Percentiles rank a stretch among this genome's conserved stretches.
Conservation (phyloP, 192 early-diverging fungal species). For the Backusella liffmaniae region DNA sequence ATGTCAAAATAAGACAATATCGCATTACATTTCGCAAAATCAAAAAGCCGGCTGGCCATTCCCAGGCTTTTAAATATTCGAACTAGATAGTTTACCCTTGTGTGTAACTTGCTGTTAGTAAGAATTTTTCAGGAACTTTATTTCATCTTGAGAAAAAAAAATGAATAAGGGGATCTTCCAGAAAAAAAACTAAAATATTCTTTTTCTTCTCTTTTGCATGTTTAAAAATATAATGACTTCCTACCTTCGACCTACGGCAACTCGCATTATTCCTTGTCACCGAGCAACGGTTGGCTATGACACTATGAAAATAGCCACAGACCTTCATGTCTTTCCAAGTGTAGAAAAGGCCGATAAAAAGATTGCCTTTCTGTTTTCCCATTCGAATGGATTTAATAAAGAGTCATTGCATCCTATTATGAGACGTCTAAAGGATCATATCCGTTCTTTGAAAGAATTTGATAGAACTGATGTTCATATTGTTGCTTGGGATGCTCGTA, state of each 20-base stretch:
- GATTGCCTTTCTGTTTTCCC: conserved; percentile 45
- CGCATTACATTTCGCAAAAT: not conserved
- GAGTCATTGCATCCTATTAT: conserved; percentile 58
- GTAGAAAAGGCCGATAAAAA: not conserved
- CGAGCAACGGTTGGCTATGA: conserved; percentile 9
- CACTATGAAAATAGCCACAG: conserved; percentile 16
- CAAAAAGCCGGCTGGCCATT: not conserved
- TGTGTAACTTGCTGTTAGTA: not conserved
- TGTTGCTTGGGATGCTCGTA: conserved; percentile 52
- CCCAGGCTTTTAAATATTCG: not conserved
- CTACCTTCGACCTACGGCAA: conserved; percentile 10
- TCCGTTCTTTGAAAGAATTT: conserved; percentile 8
- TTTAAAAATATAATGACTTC: not conserved
- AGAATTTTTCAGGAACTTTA: not conserved
- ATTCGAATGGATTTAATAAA: conserved; percentile 63
- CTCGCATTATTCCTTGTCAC: conserved; percentile 18
- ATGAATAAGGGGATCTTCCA: not conserved
- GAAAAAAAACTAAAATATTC: not conserved
- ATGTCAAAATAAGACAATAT: not conserved
- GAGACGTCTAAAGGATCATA: conserved; percentile 18
- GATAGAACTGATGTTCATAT: conserved; percentile 30
- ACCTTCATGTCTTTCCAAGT: conserved; percentile 20
- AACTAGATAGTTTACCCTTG: not conserved
- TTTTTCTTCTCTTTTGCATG: not conserved
- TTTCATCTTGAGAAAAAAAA: not conserved